phyloP scores from a whole-genome alignment of 257 asterid genomes.

The Rehmannia glutinosa region DNA sequence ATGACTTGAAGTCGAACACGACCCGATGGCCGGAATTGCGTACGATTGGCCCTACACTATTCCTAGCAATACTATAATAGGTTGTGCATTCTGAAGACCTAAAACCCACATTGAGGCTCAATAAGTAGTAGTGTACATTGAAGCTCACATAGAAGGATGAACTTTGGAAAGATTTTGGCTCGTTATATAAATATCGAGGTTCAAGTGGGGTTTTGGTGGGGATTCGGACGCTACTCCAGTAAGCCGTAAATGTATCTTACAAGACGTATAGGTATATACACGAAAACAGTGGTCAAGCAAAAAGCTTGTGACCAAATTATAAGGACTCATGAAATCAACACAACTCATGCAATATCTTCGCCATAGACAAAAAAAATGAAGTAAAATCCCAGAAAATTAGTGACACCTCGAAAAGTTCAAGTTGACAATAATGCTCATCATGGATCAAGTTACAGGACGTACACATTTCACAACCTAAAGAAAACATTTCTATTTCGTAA shows the following conservation, averaged over 20 bases:
- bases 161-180: too few relatives aligned
- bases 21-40: too few relatives aligned
- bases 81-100: neutral
- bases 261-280: neutral
- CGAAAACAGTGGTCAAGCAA: neutral
- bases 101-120: neutral
- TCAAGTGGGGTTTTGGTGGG: neutral
- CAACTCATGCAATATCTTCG: too few relatives aligned
- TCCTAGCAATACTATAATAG: too few relatives aligned
- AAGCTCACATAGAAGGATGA: neutral
- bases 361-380: too few relatives aligned
- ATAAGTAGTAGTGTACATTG: neutral
- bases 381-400: neutral
- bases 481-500: too few relatives aligned
- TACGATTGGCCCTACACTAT: too few relatives aligned
- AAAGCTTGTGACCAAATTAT: neutral
- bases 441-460: too few relatives aligned
- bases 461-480: too few relatives aligned
- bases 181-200: too few relatives aligned
- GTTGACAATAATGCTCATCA: neutral
- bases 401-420: neutral
- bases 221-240: neutral
- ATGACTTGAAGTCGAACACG: too few relatives aligned
- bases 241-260: neutral
- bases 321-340: neutral